These are phyloP conservation scores for Stachybotrys chartarum DNA, from an alignment of 2,329 filamentous ascomycete species.

Conservation along the genomic window DNA sequence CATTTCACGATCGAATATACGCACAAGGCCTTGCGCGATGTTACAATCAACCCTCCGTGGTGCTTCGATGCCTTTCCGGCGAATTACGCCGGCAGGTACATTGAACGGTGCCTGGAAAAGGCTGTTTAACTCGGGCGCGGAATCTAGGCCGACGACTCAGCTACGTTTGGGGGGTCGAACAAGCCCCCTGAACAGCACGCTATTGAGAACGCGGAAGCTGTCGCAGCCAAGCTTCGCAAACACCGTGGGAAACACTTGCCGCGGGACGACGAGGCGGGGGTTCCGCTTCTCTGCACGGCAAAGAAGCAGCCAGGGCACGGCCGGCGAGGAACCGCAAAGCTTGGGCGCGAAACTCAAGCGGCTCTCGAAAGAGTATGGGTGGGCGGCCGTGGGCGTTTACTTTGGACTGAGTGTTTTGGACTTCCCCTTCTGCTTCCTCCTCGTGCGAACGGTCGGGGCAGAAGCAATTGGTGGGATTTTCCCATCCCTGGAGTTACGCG, in stretches of 20 bases:
- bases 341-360: conserved; percentile 70
- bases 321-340: conserved; percentile 23
- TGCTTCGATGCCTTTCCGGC: conserved; percentile 11
- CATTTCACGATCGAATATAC: background rate
- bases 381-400: conserved; percentile 90
- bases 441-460: conserved; percentile 75
- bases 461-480: conserved; percentile 66
- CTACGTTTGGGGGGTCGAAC: conserved; percentile 3
- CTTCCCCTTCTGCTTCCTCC: conserved; percentile 90
- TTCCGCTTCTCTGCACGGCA: conserved; percentile 28
- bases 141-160: conserved; percentile 9
- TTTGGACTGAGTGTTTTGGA: conserved; percentile 75
- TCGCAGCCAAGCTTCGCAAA: conserved; percentile 6
- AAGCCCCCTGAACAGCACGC: background rate
- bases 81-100: conserved; percentile 10
- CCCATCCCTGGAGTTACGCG: conserved; percentile 1
- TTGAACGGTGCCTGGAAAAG: conserved; percentile 20
- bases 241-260: conserved; percentile 10
- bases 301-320: conserved; percentile 15
- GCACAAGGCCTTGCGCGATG: conserved; percentile 9
- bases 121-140: conserved; percentile 17
- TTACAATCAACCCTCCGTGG: conserved; percentile 17
- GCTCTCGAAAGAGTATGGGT: conserved; percentile 87
- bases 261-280: conserved; percentile 18
- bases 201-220: background rate